phyloP scores from a whole-genome alignment of 768 basidiomycete genomes.

The Rhodosporidiobolus sp. region DNA sequence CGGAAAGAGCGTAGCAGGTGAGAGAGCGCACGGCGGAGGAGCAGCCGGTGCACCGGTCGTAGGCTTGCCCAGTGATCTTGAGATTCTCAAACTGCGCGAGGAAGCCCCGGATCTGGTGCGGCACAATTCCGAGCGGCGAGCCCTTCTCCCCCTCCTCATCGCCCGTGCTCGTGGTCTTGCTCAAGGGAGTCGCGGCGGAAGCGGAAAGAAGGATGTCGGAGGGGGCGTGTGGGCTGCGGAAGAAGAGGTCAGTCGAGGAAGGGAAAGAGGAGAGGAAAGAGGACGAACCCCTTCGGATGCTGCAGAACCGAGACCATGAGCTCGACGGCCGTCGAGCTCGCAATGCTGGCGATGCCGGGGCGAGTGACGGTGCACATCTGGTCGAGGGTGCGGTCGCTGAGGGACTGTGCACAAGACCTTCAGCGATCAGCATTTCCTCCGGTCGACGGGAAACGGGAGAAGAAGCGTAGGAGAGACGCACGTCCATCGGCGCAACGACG shows the following conservation, averaged over 20 bases:
- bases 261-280: neutral
- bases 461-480: constrained; percentile 50
- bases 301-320: constrained; percentile 82
- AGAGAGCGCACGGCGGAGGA: constrained; percentile 62
- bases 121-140: constrained; percentile 74
- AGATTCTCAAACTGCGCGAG: constrained; percentile 81
- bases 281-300: constrained; percentile 74
- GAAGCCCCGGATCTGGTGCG: constrained; percentile 90
- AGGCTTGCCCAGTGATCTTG: constrained; percentile 80
- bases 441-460: neutral
- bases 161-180: neutral
- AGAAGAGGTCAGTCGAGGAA: neutral
- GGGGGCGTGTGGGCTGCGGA: constrained; percentile 41
- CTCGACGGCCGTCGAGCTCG: constrained; percentile 87
- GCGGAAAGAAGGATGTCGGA: constrained; percentile 45
- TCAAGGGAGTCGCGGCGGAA: neutral
- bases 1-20: neutral
- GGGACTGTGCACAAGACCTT: constrained; percentile 9
- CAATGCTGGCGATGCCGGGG: constrained; percentile 89
- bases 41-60: constrained; percentile 84
- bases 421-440: neutral
- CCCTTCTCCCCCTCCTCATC: neutral
- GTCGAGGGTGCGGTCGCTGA: constrained; percentile 87
- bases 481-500: constrained; percentile 91
- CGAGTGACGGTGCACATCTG: constrained; percentile 99